Evolutionary conservation across 345 rosid species (phyloP).

Genomic region (Physaria fendleri): DNA sequence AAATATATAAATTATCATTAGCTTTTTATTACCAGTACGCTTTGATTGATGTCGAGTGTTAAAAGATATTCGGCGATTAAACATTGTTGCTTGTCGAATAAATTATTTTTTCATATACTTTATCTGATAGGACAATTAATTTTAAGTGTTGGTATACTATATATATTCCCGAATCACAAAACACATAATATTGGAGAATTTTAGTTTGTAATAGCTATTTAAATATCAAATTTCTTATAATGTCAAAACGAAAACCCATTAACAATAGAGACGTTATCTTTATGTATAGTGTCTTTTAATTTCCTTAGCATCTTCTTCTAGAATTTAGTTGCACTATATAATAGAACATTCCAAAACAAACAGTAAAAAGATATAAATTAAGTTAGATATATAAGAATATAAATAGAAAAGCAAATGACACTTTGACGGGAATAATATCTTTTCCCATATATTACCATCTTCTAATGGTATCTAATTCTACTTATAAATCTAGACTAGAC

Average conservation of each 20-base stretch:
- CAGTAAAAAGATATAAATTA: not conserved
- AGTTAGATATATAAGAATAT: slow-evolving; percentile 26
- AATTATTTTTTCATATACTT: not conserved
- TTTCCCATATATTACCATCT: slow-evolving; percentile 20
- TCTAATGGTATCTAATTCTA: slow-evolving; percentile 25
- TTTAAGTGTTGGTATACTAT: not conserved
- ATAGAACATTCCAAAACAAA: slow-evolving; percentile 23
- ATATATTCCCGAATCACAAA: not conserved
- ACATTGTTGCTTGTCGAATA: slow-evolving; percentile 19
- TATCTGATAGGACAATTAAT: not conserved
- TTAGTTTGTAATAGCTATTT: not conserved
- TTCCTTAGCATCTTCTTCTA: slow-evolving; percentile 11
- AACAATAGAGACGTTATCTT: not conserved
- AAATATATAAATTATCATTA: not conserved
- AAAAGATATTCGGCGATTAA: slow-evolving; percentile 9
- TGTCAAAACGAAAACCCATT: not conserved
- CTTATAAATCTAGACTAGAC: not conserved
- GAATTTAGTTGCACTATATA: slow-evolving; percentile 1
- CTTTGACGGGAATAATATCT: slow-evolving; percentile 29
- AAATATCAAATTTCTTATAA: not conserved
- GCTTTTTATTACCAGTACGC: not conserved
- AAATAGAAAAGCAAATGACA: slow-evolving; percentile 15
- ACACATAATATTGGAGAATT: not conserved
- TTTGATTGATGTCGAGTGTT: slow-evolving; percentile 1
- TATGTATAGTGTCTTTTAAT: not conserved